phyloP scores from a whole-genome alignment of 345 rosid genomes.

The Capsella bursapastoris region DNA sequence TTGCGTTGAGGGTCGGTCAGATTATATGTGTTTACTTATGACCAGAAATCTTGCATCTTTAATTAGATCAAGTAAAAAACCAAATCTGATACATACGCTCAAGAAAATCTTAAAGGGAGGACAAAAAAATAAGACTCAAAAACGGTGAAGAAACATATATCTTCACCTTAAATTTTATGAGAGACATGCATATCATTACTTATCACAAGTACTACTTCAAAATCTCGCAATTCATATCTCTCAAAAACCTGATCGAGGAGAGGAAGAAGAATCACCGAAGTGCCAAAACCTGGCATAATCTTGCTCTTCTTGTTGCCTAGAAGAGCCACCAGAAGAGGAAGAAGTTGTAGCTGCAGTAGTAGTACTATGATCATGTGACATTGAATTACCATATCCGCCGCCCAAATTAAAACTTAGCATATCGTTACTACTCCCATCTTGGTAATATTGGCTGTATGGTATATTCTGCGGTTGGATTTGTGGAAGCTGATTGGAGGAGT shows the following conservation, averaged over 20 bases:
- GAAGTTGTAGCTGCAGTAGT: constrained; percentile 38
- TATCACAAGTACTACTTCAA: constrained; percentile 12
- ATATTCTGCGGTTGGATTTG: constrained; percentile 20
- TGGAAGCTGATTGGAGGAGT: constrained; percentile 33
- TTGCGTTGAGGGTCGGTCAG: not conserved
- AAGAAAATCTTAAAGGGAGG: constrained; percentile 2
- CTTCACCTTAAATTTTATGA: not conserved
- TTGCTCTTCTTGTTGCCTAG: constrained; percentile 46
- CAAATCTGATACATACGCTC: not conserved
- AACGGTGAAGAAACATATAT: constrained; percentile 28
- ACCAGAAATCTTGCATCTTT: not conserved
- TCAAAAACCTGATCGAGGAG: constrained; percentile 34
- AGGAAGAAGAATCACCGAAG: constrained; percentile 43
- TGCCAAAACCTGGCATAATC: constrained; percentile 37
- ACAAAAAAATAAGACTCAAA: not conserved
- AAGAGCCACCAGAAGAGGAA: constrained; percentile 46
- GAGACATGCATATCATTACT: not conserved
- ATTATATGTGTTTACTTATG: not conserved
- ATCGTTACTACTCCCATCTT: constrained; percentile 29
- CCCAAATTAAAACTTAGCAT: constrained; percentile 34
- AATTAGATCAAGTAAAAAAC: not conserved
- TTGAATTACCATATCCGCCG: constrained; percentile 28
- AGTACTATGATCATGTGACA: constrained; percentile 37
- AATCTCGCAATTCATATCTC: constrained; percentile 13
- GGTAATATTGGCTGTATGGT: constrained; percentile 41